phyloP scores from a whole-genome alignment of 2,329 filamentous ascomycete species.

The Clarireedia monteithiana region DNA sequence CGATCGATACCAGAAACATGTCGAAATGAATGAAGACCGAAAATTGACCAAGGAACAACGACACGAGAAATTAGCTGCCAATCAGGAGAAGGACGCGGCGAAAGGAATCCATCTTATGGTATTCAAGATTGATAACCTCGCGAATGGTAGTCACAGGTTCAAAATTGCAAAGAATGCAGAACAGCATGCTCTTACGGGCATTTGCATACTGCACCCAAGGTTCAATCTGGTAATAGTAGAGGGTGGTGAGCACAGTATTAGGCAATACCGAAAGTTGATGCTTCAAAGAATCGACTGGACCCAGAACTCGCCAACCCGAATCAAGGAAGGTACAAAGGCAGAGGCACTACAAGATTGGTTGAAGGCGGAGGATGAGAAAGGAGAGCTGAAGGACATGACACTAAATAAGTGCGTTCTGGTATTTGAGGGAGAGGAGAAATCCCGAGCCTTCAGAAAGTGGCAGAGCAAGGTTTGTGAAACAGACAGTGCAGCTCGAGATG shows the following conservation, averaged over 20 bases:
- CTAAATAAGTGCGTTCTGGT: constrained; percentile 75
- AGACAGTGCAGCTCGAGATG: constrained; percentile 79
- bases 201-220: constrained; percentile 86
- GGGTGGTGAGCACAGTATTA: constrained; percentile 75
- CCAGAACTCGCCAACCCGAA: constrained; percentile 68
- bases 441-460: constrained; percentile 78
- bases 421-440: constrained; percentile 85
- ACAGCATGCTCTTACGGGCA: constrained; percentile 75
- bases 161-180: constrained; percentile 91
- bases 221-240: constrained; percentile 89
- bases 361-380: constrained; percentile 68
- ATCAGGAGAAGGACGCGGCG: constrained; percentile 81
- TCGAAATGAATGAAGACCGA: constrained; percentile 71
- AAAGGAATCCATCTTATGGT: constrained; percentile 82
- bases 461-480: constrained; percentile 86
- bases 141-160: constrained; percentile 88
- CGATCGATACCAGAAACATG: constrained; percentile 72
- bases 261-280: constrained; percentile 87
- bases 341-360: constrained; percentile 67
- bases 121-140: constrained; percentile 83
- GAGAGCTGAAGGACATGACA: constrained; percentile 72
- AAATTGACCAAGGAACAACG: constrained; percentile 84
- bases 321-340: constrained; percentile 53
- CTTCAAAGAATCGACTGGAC: constrained; percentile 91
- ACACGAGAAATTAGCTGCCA: constrained; percentile 70